Conservation (phyloP, 352 stramenopile species). For the Globisporangium emineosum region DNA sequence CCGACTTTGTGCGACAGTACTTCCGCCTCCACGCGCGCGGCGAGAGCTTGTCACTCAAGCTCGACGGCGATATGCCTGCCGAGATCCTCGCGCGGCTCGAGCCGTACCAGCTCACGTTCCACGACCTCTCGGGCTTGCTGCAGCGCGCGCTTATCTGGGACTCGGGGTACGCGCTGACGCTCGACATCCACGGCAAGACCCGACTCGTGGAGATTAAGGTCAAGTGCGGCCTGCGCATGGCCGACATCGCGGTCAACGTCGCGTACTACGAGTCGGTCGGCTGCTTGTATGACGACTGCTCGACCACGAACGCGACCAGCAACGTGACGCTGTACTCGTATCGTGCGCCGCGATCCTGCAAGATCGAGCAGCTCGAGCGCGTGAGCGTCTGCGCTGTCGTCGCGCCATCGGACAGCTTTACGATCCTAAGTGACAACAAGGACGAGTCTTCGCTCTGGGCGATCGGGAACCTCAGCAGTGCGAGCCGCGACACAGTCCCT, state of each 20-base stretch:
- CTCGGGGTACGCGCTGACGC: slow-evolving; percentile 24
- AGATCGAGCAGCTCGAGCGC: slow-evolving; percentile 11
- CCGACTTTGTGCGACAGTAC: slow-evolving; percentile 7
- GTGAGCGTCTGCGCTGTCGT: slow-evolving; percentile 15
- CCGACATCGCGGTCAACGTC: slow-evolving; percentile 11
- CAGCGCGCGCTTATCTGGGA: slow-evolving; percentile 57
- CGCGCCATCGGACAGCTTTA: not conserved
- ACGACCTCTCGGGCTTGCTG: slow-evolving; percentile 30
- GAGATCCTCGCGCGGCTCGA: slow-evolving; percentile 25
- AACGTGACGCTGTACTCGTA: slow-evolving; percentile 15
- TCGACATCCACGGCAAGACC: slow-evolving; percentile 10
- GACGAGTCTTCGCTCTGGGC: slow-evolving; percentile 22
- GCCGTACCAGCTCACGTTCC: slow-evolving; percentile 12
- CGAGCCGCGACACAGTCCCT: not conserved
- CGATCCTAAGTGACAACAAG: not conserved
- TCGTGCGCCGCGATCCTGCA: slow-evolving; percentile 3
- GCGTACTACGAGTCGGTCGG: slow-evolving; percentile 10
- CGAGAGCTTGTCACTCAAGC: slow-evolving; percentile 2
- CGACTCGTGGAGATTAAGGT: slow-evolving; percentile 25
- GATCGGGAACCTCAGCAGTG: slow-evolving; percentile 18
- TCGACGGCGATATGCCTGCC: slow-evolving; percentile 26
- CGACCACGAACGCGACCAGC: slow-evolving; percentile 14
- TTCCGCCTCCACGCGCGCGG: slow-evolving; percentile 6
- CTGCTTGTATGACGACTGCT: slow-evolving; percentile 22
- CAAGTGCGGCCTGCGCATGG: slow-evolving; percentile 22